phyloP scores from a whole-genome alignment of 148 eudicot species.

The Talinum fruticosum region DNA sequence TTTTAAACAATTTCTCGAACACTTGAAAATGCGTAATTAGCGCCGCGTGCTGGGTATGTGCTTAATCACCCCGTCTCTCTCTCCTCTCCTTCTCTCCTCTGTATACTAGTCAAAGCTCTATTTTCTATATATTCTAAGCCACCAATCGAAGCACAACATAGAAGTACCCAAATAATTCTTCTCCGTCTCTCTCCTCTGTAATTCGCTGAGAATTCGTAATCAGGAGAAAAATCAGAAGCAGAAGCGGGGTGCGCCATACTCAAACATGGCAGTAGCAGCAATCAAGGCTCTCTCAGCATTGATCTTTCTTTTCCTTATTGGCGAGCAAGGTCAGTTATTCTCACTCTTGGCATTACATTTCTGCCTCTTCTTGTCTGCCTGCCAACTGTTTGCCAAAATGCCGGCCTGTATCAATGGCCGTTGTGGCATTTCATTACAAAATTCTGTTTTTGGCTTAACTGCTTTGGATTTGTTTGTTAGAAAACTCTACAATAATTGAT shows the following conservation, averaged over 20 bases:
- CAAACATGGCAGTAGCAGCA: neutral
- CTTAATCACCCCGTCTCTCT: neutral
- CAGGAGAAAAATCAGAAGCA: too few species aligned
- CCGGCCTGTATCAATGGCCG: neutral
- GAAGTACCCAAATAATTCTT: neutral
- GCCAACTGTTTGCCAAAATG: neutral
- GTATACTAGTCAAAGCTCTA: neutral
- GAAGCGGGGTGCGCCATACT: neutral
- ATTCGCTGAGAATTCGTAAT: neutral
- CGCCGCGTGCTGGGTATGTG: neutral
- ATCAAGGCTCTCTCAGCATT: neutral
- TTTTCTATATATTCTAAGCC: neutral
- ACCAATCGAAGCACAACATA: neutral
- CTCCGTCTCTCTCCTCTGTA: neutral
- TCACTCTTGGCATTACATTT: neutral
- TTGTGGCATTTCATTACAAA: neutral
- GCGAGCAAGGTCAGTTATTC: neutral
- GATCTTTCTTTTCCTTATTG: neutral
- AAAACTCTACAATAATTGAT: too few species aligned
- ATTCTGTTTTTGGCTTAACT: too few species aligned
- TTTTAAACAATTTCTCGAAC: neutral
- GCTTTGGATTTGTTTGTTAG: too few species aligned
- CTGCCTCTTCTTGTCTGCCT: neutral
- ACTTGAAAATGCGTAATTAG: neutral
- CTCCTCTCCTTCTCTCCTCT: neutral